Evolutionary conservation across 768 basidiomycete species (phyloP), one percentile per base, ranked within the genome.

Genomic region (Tylopilus cervinicoccineus): DNA sequence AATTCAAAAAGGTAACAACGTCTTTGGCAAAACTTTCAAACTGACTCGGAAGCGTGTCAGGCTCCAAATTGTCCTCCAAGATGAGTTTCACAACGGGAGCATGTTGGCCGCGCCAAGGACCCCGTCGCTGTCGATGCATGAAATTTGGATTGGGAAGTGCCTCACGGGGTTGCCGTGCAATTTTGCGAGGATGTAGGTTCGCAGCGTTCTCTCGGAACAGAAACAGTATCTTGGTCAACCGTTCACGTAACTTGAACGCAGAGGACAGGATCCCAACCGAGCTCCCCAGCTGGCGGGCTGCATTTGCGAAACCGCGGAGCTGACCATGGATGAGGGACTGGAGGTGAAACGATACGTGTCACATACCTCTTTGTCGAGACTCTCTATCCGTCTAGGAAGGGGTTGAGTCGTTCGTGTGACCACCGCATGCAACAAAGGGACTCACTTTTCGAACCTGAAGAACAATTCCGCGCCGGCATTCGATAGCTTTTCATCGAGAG

Each of bases 121-220:
- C 59, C 45, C 55, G 60, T 58, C 62, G 67, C 40, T 55, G 60
- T 42, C 61, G 59, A 47, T 60, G 61, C 61, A 54, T 70, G 17
- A 72, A 55, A 47, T 66, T 65, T 23, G 73, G 67, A 34, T 68
- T 71, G 12, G 72, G 63, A 29, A 69, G 62, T 1, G 67, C 58
- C 23, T 76, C 74, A 17, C 62, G 66, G 13, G 70, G 61, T 45
- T 72, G 72, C 33, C 69, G 65, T 20, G 52, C 47, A 36, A 79
- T 65, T 52, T 74, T 77, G 41, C 75, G 70, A 33, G 79, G 78
- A 49, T 79, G 75, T n/a, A 80, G 65, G 33, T 73, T 75, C 20
- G 79, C 76, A n/a, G 78, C 78, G 47, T 79, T 79, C 53, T 78
- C 76, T 34, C 75, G 73, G 56, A 80, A 79, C 23, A 79, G 64